Evolutionary conservation across 1,139 yeast species (phyloP).

Genomic region (Debaryomyces nepalensis): DNA sequence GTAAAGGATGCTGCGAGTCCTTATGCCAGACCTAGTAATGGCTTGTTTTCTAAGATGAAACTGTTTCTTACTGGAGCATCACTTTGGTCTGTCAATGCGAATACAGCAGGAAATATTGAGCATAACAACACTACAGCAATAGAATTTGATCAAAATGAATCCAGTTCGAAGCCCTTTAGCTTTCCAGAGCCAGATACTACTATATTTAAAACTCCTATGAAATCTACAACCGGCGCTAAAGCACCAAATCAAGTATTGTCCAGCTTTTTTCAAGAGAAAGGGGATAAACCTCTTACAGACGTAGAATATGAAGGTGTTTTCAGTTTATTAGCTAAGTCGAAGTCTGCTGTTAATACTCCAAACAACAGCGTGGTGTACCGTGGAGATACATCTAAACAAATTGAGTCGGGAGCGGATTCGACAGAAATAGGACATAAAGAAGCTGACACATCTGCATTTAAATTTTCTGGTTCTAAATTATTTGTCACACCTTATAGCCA

Average conservation of each 20-base stretch:
- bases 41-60: conserved; percentile 39
- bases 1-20: conserved; percentile 27
- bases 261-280: conserved; percentile 73
- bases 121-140: background rate
- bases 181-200: conserved; percentile 20
- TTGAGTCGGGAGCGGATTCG: conserved; percentile 10
- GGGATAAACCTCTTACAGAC: conserved; percentile 73
- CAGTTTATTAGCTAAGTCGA: conserved; percentile 49
- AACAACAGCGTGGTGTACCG: conserved; percentile 13
- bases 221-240: conserved; percentile 9
- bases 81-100: conserved; percentile 5
- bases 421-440: conserved; percentile 8
- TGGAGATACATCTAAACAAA: conserved; percentile 8
- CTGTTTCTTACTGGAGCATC: conserved; percentile 30
- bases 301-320: conserved; percentile 86
- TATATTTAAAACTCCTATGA: conserved; percentile 14
- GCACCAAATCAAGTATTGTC: conserved; percentile 64
- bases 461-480: conserved; percentile 12
- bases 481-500: conserved; percentile 29
- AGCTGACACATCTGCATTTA: conserved; percentile 6
- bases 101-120: background rate
- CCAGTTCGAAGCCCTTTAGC: conserved; percentile 17
- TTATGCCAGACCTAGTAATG: conserved; percentile 25
- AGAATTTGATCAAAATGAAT: background rate
- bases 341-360: conserved; percentile 15